phyloP scores from a whole-genome alignment of 176 grass and related monocot species.

The Bromus sterilis region DNA sequence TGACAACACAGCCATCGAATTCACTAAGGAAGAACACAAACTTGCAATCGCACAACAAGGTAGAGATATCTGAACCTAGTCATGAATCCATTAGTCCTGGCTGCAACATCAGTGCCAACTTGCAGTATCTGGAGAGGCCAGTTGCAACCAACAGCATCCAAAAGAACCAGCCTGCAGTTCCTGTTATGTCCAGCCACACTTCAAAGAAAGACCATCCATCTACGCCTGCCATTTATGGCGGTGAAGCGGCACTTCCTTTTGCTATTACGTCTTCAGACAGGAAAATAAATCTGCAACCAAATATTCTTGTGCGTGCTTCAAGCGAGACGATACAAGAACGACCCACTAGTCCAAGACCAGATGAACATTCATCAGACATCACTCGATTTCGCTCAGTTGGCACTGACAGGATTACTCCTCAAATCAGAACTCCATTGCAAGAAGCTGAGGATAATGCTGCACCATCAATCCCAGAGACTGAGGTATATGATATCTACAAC shows the following conservation, averaged over 20 bases:
- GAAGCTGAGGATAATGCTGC: conserved; percentile 24
- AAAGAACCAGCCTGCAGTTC: conserved; percentile 11
- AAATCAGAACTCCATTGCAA: conserved; percentile 17
- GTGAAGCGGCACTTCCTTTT: conserved; percentile 1
- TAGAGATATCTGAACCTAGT: conserved; percentile 8
- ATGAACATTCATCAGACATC: conserved; percentile 12
- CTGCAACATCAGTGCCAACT: conserved; percentile 10
- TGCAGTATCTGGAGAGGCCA: conserved; percentile 11
- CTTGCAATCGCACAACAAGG: neutral
- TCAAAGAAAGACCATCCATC: conserved; percentile 8
- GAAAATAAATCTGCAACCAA: conserved; percentile 15
- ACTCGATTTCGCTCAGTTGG: conserved; percentile 36
- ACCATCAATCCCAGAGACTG: conserved; percentile 19
- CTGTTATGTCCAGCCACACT: neutral
- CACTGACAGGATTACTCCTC: conserved; percentile 11
- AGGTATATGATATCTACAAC: conserved; percentile 29
- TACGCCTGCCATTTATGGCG: neutral
- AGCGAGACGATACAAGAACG: conserved; percentile 38
- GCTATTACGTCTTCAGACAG: conserved; percentile 23
- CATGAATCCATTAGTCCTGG: conserved; percentile 7
- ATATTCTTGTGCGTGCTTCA: conserved; percentile 22
- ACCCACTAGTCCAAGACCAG: conserved; percentile 14
- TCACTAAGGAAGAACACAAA: conserved; percentile 6
- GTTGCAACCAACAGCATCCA: conserved; percentile 3
- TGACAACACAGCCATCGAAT: neutral